These are phyloP conservation scores for Wallacemonas sp. DNA, from an alignment of 208 protist species.

Conservation along the genomic window DNA sequence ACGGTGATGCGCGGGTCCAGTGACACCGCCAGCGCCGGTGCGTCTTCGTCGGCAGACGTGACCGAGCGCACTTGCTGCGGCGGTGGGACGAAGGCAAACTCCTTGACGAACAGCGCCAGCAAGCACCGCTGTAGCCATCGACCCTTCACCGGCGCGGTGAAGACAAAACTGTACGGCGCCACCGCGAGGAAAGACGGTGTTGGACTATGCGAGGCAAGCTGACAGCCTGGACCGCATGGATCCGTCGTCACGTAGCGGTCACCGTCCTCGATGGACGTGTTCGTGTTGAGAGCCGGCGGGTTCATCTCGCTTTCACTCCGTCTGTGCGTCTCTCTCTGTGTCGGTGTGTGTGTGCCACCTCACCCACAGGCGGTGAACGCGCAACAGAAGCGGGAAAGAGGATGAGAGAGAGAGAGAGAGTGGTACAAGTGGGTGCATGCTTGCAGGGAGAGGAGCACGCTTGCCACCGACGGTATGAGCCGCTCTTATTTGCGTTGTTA, in stretches of 20 bases:
- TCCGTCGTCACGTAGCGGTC: conserved; percentile 33
- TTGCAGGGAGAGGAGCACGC: too few relatives aligned
- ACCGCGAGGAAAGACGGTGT: conserved; percentile 38
- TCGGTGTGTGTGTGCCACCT: too few relatives aligned
- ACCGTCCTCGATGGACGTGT: conserved; percentile 10
- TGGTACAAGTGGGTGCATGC: conserved; percentile 1
- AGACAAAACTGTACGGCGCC: conserved; percentile 84
- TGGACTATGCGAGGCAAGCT: neutral
- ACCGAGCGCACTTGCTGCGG: conserved; percentile 8
- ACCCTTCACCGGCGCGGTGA: conserved; percentile 84
- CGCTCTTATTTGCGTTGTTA: too few relatives aligned
- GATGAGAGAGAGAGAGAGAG: conserved; percentile 5
- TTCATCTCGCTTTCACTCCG: neutral
- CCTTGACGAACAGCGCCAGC: conserved; percentile 74
- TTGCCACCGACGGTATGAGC: too few relatives aligned
- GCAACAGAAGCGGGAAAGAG: neutral
- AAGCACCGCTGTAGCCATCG: conserved; percentile 88
- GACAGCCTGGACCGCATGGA: conserved; percentile 24
- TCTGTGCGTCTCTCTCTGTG: too few relatives aligned
- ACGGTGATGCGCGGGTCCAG: conserved; percentile 47
- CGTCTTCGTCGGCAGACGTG: neutral
- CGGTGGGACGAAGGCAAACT: conserved; percentile 83
- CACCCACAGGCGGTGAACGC: too few relatives aligned
- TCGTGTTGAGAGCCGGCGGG: neutral
- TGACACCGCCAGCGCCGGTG: conserved; percentile 10